Percentiles rank a stretch among this genome's conserved stretches.
Evolutionary conservation across 306 rosid genomes (phyloP).

Genomic region (Glycine soja): DNA sequence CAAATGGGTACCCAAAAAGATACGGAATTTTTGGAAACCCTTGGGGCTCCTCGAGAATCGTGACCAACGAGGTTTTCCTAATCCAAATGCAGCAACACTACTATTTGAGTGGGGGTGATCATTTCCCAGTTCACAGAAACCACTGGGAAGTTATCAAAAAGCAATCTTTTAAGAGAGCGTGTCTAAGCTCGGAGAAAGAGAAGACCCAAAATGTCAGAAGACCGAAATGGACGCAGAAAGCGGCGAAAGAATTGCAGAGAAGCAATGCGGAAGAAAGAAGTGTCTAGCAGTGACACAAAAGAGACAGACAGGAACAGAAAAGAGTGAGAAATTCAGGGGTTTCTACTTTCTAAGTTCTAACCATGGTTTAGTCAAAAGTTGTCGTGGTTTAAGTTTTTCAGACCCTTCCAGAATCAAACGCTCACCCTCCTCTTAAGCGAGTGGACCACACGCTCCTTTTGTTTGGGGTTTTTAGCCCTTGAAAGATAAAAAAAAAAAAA

Average conservation of each 20-base stretch:
- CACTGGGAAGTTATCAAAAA: constrained; percentile 45
- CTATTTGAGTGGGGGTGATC: constrained; percentile 41
- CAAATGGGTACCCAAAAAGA: constrained; percentile 43
- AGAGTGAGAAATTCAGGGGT: constrained; percentile 37
- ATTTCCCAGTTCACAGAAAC: constrained; percentile 35
- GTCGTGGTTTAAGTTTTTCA: too few species aligned
- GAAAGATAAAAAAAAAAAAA: too few species aligned
- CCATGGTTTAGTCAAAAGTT: constrained; percentile 44
- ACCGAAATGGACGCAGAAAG: constrained; percentile 65
- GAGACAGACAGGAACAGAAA: constrained; percentile 31
- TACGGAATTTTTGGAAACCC: constrained; percentile 51
- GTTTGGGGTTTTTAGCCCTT: too few species aligned
- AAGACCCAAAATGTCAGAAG: constrained; percentile 9
- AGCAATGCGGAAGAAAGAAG: constrained; percentile 43
- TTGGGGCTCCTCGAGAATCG: constrained; percentile 48
- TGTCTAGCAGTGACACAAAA: constrained; percentile 32
- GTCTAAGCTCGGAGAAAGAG: constrained; percentile 54
- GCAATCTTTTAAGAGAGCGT: constrained; percentile 49
- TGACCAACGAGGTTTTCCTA: constrained; percentile 44
- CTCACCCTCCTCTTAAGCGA: constrained; percentile 19
- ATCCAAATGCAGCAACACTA: constrained; percentile 63
- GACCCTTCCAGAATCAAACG: constrained; percentile 4
- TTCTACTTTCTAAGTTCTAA: constrained; percentile 26
- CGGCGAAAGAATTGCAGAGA: constrained; percentile 68
- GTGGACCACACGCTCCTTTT: constrained; percentile 43